phyloP scores from a whole-genome alignment of 2,329 filamentous ascomycete species.

The Sporothrix variecibatus region DNA sequence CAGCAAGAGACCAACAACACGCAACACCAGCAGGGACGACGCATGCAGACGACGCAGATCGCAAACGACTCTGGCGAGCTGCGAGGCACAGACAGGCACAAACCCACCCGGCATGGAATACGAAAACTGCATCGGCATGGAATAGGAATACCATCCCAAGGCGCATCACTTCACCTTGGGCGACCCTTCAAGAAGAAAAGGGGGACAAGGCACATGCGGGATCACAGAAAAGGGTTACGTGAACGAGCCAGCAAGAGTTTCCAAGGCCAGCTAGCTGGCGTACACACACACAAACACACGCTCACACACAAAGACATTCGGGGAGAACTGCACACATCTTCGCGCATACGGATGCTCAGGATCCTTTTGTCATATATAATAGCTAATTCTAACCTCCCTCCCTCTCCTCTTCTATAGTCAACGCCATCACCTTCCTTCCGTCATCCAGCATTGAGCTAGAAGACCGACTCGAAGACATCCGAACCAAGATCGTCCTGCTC shows the following conservation, averaged over 20 bases:
- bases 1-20: neutral
- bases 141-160: slow-evolving; percentile 7
- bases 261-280: neutral
- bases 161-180: slow-evolving; percentile 4
- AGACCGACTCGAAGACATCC: slow-evolving; percentile 53
- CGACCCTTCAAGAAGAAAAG: neutral
- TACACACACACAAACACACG: neutral
- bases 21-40: neutral
- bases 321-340: neutral
- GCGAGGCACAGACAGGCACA: neutral
- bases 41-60: slow-evolving; percentile 3
- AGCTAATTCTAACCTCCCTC: slow-evolving; percentile 15
- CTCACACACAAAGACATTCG: neutral
- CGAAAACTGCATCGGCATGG: neutral
- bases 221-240: neutral
- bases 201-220: neutral
- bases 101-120: slow-evolving; percentile 1
- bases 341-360: neutral
- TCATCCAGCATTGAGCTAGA: slow-evolving; percentile 58
- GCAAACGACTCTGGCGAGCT: neutral
- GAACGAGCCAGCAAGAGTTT: neutral
- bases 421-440: slow-evolving; percentile 50
- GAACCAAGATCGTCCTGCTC: slow-evolving; percentile 63
- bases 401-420: slow-evolving; percentile 16
- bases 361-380: slow-evolving; percentile 4